Evolutionary conservation across 1,284 basidiomycete species (phyloP).

Genomic region (Golubevia sp.): DNA sequence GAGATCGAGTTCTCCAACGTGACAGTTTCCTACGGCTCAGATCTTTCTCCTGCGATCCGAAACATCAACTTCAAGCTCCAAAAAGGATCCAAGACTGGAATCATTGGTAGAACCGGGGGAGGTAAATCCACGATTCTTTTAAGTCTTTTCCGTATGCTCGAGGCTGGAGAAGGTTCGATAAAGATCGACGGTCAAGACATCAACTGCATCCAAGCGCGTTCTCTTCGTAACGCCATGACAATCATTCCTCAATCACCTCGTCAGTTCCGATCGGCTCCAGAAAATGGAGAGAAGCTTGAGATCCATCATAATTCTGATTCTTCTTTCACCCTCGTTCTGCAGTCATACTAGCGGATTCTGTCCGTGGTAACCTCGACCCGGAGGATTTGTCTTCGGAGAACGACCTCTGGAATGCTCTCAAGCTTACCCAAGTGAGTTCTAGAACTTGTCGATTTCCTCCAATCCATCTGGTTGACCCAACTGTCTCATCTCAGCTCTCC

Average conservation of each 20-base stretch:
- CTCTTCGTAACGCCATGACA: slow-evolving; percentile 27
- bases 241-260: slow-evolving; percentile 27
- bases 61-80: slow-evolving; percentile 23
- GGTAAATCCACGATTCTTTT: slow-evolving; percentile 44
- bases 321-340: too few species aligned
- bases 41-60: slow-evolving; percentile 26
- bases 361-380: slow-evolving; percentile 42
- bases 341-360: slow-evolving; percentile 19
- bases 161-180: slow-evolving; percentile 26
- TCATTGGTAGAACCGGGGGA: slow-evolving; percentile 31
- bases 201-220: slow-evolving; percentile 7
- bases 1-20: slow-evolving; percentile 24
- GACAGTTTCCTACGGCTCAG: slow-evolving; percentile 21
- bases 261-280: too few species aligned
- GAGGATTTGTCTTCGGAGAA: neutral
- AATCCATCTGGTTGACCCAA: too few species aligned
- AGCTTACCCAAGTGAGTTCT: slow-evolving; percentile 5
- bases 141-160: slow-evolving; percentile 35
- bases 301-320: too few species aligned
- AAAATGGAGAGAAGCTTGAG: too few species aligned
- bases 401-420: neutral
- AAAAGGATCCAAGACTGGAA: slow-evolving; percentile 27
- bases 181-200: slow-evolving; percentile 26
- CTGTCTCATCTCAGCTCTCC: too few species aligned
- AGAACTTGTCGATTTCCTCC: too few species aligned